These are phyloP conservation scores for Xylariaceae sp. DNA, from an alignment of 2,329 filamentous ascomycete genomes.

Conservation along the genomic window DNA sequence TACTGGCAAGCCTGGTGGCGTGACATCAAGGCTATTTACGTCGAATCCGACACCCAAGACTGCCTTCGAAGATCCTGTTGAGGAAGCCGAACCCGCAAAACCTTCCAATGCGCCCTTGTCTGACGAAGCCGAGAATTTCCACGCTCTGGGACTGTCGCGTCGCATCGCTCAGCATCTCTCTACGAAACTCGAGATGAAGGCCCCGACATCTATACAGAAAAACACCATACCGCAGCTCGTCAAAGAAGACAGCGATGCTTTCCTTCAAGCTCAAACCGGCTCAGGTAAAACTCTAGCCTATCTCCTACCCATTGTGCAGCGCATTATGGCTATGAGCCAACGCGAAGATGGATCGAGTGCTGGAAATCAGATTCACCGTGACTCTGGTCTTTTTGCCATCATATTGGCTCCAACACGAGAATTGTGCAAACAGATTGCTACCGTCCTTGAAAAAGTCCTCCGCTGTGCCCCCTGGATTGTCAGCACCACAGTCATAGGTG, in stretches of 20 bases:
- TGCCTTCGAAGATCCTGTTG: conserved; percentile 47
- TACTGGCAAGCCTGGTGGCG: conserved; percentile 31
- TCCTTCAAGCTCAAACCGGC: conserved; percentile 94
- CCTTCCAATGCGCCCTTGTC: conserved; percentile 89
- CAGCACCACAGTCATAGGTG: conserved; percentile 73
- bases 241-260: conserved; percentile 80
- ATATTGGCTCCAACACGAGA: conserved; percentile 93
- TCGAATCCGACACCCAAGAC: conserved; percentile 77
- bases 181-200: conserved; percentile 81
- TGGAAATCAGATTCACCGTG: conserved; percentile 64
- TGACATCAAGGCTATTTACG: conserved; percentile 89
- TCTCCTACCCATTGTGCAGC: conserved; percentile 83
- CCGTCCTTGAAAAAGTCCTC: conserved; percentile 78
- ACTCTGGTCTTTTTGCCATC: conserved; percentile 89
- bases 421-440: conserved; percentile 87
- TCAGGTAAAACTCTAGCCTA: conserved; percentile 98
- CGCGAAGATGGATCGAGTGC: conserved; percentile 41
- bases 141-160: conserved; percentile 75
- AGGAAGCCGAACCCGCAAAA: conserved; percentile 54
- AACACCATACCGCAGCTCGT: conserved; percentile 79
- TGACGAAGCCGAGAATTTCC: conserved; percentile 81
- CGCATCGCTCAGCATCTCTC: conserved; percentile 77
- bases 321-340: conserved; percentile 73
- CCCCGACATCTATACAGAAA: conserved; percentile 92
- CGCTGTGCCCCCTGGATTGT: conserved; percentile 94